phyloP scores from a whole-genome alignment of 2,329 filamentous ascomycete genomes.

The Didymella pomorum region DNA sequence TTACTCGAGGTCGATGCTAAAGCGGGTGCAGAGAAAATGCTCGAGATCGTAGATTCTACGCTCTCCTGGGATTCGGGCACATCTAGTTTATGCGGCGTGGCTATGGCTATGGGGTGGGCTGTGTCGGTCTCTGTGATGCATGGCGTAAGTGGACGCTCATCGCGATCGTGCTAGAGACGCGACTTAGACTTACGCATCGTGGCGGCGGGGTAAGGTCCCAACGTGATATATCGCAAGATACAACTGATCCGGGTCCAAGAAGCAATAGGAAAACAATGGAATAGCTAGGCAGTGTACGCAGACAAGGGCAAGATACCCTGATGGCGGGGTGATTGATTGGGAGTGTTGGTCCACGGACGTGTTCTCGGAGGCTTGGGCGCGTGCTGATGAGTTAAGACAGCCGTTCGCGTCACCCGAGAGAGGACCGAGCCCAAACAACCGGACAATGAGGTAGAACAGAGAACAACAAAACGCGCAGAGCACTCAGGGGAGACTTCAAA shows the following conservation, averaged over 20 bases:
- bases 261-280: slow-evolving; percentile 1
- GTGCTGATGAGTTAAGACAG: slow-evolving; percentile 26
- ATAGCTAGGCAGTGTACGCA: slow-evolving; percentile 7
- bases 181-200: slow-evolving; percentile 37
- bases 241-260: slow-evolving; percentile 12
- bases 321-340: slow-evolving; percentile 22
- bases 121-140: slow-evolving; percentile 19
- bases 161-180: slow-evolving; percentile 30
- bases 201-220: slow-evolving; percentile 29
- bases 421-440: slow-evolving; percentile 12
- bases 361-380: slow-evolving; percentile 25
- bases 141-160: slow-evolving; percentile 30
- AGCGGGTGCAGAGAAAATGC: slow-evolving; percentile 44
- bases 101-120: slow-evolving; percentile 11
- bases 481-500: slow-evolving; percentile 15
- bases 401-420: slow-evolving; percentile 22
- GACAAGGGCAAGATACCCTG: slow-evolving; percentile 17
- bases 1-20: slow-evolving; percentile 42
- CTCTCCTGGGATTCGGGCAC: slow-evolving; percentile 46
- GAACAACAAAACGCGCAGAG: slow-evolving; percentile 11
- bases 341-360: slow-evolving; percentile 23
- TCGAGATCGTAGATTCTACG: slow-evolving; percentile 43
- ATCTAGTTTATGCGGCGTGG: slow-evolving; percentile 9
- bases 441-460: slow-evolving; percentile 14
- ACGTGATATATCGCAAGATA: slow-evolving; percentile 20